Evolutionary conservation across 1,139 yeast genomes (phyloP).

Genomic region (Dujonia santamariae): DNA sequence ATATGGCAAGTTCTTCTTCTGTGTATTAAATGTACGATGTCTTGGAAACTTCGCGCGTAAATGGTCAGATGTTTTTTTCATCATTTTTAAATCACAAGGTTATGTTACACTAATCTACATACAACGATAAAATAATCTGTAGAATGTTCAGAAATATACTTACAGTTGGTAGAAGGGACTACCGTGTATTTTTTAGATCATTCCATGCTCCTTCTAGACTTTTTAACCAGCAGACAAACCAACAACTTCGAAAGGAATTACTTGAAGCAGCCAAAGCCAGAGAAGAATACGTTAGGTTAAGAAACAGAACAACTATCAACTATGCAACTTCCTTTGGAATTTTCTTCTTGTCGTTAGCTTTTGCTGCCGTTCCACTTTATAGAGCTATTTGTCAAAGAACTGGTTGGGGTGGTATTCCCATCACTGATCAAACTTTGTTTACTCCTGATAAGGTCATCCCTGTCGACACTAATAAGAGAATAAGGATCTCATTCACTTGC

Average conservation of each 20-base stretch:
- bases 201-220: constrained; percentile 3
- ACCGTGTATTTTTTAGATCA: no score
- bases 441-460: constrained; percentile 88
- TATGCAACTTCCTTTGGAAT: constrained; percentile 73
- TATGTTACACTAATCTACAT: no score
- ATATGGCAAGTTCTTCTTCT: no score
- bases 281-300: constrained; percentile 28
- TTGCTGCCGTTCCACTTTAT: constrained; percentile 91
- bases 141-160: no score
- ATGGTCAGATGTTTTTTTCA: no score
- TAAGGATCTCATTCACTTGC: constrained; percentile 81
- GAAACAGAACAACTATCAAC: constrained; percentile 56
- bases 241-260: constrained; percentile 11
- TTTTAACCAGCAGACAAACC: constrained; percentile 3
- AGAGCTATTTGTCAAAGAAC: constrained; percentile 91
- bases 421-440: constrained; percentile 76
- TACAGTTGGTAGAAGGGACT: no score
- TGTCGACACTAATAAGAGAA: constrained; percentile 79
- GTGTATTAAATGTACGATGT: no score
- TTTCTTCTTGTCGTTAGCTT: constrained; percentile 74
- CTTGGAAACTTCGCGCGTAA: no score
- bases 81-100: no score
- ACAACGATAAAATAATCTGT: no score
- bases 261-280: constrained; percentile 17
- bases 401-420: constrained; percentile 95